These are phyloP conservation scores for Phyllosticta citribraziliensis DNA, from an alignment of 2,329 filamentous ascomycete species.

Conservation along the genomic window DNA sequence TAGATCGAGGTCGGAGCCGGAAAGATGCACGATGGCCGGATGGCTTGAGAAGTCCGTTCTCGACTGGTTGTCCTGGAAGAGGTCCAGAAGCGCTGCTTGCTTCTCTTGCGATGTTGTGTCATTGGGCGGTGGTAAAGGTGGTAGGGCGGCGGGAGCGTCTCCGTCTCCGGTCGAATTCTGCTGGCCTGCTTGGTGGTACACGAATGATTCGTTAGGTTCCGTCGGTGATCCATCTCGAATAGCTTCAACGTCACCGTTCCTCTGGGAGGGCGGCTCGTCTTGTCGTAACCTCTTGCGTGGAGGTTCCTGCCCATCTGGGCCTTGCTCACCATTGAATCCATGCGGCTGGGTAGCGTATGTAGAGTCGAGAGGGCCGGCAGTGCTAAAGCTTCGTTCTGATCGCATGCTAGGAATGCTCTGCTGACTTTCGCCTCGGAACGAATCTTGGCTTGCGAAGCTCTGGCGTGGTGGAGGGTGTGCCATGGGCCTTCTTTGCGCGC, in stretches of 20 bases:
- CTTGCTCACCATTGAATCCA: slow-evolving; percentile 6
- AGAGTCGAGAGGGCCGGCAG: slow-evolving; percentile 48
- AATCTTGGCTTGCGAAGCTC: slow-evolving; percentile 52
- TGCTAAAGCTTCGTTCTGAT: slow-evolving; percentile 64
- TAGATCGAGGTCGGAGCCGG: slow-evolving; percentile 75
- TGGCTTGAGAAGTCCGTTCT: slow-evolving; percentile 63
- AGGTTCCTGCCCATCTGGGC: slow-evolving; percentile 54
- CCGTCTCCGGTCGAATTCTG: slow-evolving; percentile 36
- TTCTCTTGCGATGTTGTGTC: slow-evolving; percentile 65
- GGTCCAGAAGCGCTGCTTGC: slow-evolving; percentile 72
- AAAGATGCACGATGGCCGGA: slow-evolving; percentile 66
- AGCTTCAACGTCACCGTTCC: slow-evolving; percentile 45
- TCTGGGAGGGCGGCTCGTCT: slow-evolving; percentile 27
- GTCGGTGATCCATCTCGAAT: slow-evolving; percentile 61
- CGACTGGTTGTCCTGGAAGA: slow-evolving; percentile 40
- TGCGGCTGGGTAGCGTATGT: slow-evolving; percentile 50
- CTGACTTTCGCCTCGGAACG: slow-evolving; percentile 64
- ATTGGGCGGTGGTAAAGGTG: slow-evolving; percentile 51
- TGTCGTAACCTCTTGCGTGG: slow-evolving; percentile 66
- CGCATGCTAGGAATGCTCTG: slow-evolving; percentile 61
- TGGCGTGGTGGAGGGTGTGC: slow-evolving; percentile 65
- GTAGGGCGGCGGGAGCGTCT: slow-evolving; percentile 50
- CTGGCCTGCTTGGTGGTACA: slow-evolving; percentile 46
- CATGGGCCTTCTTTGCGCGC: slow-evolving; percentile 57
- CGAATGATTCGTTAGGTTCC: slow-evolving; percentile 70